phyloP scores from a whole-genome alignment of 495 filamentous ascomycete species.

The Penicillium psychrofluorescens region DNA sequence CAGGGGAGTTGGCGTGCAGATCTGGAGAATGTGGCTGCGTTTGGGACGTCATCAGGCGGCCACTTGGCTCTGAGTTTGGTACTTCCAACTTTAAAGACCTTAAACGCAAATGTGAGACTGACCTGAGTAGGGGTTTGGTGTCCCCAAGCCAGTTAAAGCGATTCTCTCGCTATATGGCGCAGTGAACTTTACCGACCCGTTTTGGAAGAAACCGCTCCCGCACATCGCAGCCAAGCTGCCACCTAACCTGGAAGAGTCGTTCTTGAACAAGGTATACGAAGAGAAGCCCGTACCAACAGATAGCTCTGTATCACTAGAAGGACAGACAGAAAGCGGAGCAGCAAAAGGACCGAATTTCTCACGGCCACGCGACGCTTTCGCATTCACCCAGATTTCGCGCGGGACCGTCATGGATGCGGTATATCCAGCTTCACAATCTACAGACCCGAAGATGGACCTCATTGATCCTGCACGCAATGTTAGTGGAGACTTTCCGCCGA shows the following conservation, averaged over 20 bases:
- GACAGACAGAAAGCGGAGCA: slow-evolving; percentile 13
- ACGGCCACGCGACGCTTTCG: slow-evolving; percentile 26
- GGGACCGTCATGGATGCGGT: slow-evolving; percentile 20
- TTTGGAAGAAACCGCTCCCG: slow-evolving; percentile 61
- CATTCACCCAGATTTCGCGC: slow-evolving; percentile 26
- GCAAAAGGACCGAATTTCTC: slow-evolving; percentile 22
- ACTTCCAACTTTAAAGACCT: slow-evolving; percentile 1
- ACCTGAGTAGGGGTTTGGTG: slow-evolving; percentile 20
- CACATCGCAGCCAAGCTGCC: slow-evolving; percentile 41
- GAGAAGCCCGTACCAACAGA: slow-evolving; percentile 21
- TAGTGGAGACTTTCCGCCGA: slow-evolving; percentile 17
- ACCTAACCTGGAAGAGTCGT: slow-evolving; percentile 1
- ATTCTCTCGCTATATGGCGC: slow-evolving; percentile 32
- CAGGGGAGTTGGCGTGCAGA: slow-evolving; percentile 13
- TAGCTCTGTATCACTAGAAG: slow-evolving; percentile 27
- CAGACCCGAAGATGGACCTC: slow-evolving; percentile 4
- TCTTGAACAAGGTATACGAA: slow-evolving; percentile 20
- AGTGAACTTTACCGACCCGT: slow-evolving; percentile 24
- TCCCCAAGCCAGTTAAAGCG: slow-evolving; percentile 14
- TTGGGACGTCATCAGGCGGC: slow-evolving; percentile 27
- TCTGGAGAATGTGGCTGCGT: slow-evolving; percentile 21
- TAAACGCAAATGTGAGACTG: background rate
- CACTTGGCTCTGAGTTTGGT: slow-evolving; percentile 24
- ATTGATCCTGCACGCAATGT: slow-evolving; percentile 23
- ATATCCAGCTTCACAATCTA: slow-evolving; percentile 9